Evolutionary conservation across 148 eudicot genomes (phyloP).

Genomic region (Heliamphora exappendiculata): DNA sequence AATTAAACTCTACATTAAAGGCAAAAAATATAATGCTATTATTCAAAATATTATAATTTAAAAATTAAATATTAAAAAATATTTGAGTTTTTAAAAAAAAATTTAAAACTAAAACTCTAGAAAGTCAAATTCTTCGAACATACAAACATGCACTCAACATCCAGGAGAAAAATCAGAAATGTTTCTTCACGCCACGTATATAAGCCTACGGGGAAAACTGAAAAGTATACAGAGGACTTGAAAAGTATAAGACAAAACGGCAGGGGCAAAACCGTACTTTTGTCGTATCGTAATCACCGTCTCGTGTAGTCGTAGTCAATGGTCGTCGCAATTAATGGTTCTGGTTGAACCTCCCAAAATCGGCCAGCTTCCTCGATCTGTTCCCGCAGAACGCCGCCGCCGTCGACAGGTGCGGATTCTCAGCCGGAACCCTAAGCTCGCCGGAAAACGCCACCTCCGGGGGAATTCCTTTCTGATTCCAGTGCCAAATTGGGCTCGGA

Average conservation of each 20-base stretch:
- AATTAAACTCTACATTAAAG: too few species aligned
- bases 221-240: background rate
- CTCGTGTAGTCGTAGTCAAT: conserved; percentile 5
- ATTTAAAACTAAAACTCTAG: background rate
- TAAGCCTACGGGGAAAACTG: background rate
- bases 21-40: too few species aligned
- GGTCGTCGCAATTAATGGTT: conserved; percentile 37
- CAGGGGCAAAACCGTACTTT: conserved; percentile 23
- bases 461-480: conserved; percentile 27
- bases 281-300: background rate
- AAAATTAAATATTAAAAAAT: too few species aligned
- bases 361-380: conserved; percentile 76
- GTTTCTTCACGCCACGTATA: too few species aligned
- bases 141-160: too few species aligned
- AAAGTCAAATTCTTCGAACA: background rate
- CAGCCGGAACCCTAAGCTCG: conserved; percentile 40
- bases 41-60: too few species aligned
- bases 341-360: conserved; percentile 59
- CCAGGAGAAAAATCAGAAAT: too few species aligned
- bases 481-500: conserved; percentile 37
- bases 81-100: background rate
- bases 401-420: conserved; percentile 31
- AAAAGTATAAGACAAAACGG: background rate
- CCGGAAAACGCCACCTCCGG: conserved; percentile 39
- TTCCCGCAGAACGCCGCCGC: conserved; percentile 63